Evolutionary conservation across 1,284 basidiomycete species (phyloP).

Genomic region (Puccinia horiana): DNA sequence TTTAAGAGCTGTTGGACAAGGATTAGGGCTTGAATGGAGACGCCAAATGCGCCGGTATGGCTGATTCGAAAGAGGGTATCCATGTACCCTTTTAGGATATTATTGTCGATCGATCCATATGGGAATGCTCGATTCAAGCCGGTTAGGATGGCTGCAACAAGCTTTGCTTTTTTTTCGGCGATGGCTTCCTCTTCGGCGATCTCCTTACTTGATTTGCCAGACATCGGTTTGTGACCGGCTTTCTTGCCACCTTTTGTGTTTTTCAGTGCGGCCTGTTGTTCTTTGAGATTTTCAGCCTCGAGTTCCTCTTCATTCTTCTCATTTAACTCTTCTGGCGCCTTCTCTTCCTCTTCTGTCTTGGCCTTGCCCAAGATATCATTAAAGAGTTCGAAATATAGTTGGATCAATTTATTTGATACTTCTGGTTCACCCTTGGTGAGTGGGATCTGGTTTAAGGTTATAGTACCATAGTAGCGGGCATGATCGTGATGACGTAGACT

Average conservation of each 20-base stretch:
- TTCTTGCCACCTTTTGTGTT: conserved; percentile 60
- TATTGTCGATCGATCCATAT: conserved; percentile 67
- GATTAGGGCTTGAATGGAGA: conserved; percentile 87
- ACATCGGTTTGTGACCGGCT: conserved; percentile 55
- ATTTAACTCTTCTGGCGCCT: conserved; percentile 52
- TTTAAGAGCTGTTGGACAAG: conserved; percentile 80
- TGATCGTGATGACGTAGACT: conserved; percentile 62
- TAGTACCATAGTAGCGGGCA: conserved; percentile 83
- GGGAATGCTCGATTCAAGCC: conserved; percentile 95
- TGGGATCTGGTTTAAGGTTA: conserved; percentile 92
- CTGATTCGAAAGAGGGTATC: conserved; percentile 93
- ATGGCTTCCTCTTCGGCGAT: conserved; percentile 66
- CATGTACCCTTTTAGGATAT: conserved; percentile 80
- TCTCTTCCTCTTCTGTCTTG: conserved; percentile 56
- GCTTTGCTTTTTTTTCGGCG: conserved; percentile 76
- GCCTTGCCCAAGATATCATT: conserved; percentile 73
- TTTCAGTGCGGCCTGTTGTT: conserved; percentile 57
- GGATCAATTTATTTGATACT: conserved; percentile 79
- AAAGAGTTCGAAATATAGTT: conserved; percentile 95
- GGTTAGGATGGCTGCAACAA: conserved; percentile 86
- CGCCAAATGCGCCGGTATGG: conserved; percentile 87
- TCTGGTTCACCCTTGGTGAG: conserved; percentile 71
- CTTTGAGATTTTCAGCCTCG: conserved; percentile 56
- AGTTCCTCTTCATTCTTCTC: conserved; percentile 59
- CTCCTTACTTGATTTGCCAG: conserved; percentile 59